Evolutionary conservation across 2,329 filamentous ascomycete species (phyloP).

Genomic region (Tolypocladium tundrense): DNA sequence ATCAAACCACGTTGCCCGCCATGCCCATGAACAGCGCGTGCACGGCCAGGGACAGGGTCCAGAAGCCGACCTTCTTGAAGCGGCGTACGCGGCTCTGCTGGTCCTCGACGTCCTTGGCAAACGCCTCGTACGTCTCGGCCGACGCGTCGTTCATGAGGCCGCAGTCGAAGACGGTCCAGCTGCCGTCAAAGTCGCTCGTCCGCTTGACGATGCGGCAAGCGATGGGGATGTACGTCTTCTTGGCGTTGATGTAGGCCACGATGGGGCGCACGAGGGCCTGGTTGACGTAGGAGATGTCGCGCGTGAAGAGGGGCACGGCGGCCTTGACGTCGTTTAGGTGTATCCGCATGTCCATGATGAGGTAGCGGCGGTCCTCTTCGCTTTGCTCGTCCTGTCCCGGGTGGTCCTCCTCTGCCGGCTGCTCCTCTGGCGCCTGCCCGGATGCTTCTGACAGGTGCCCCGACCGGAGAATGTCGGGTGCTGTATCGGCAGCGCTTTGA

Average conservation of each 20-base stretch:
- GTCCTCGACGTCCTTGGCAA: slow-evolving; percentile 82
- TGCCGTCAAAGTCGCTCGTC: slow-evolving; percentile 81
- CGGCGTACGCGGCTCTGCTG: slow-evolving; percentile 76
- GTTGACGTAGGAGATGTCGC: slow-evolving; percentile 88
- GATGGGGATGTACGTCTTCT: slow-evolving; percentile 90
- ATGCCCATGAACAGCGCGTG: slow-evolving; percentile 94
- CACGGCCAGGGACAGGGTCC: slow-evolving; percentile 85
- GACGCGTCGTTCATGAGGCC: slow-evolving; percentile 89
- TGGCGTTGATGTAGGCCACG: slow-evolving; percentile 95
- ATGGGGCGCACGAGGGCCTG: slow-evolving; percentile 92
- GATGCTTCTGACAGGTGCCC: slow-evolving; percentile 22
- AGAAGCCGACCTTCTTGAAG: slow-evolving; percentile 92
- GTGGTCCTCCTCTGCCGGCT: slow-evolving; percentile 5
- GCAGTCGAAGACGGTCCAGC: slow-evolving; percentile 90
- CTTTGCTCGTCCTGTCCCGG: slow-evolving; percentile 5
- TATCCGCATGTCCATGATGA: slow-evolving; percentile 91
- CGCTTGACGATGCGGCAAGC: slow-evolving; percentile 90
- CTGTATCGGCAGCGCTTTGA: slow-evolving; percentile 31
- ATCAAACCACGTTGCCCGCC: slow-evolving; percentile 63
- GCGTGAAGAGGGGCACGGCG: slow-evolving; percentile 84
- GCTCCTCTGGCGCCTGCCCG: slow-evolving; percentile 3
- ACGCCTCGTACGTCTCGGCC: slow-evolving; percentile 89
- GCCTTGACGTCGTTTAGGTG: slow-evolving; percentile 93
- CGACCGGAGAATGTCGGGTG: slow-evolving; percentile 16
- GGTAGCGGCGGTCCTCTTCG: slow-evolving; percentile 61